Evolutionary conservation across 1,284 basidiomycete genomes (phyloP), one percentile per base, ranked within the genome.

Genomic region (Lignosus rhinocerotis): DNA sequence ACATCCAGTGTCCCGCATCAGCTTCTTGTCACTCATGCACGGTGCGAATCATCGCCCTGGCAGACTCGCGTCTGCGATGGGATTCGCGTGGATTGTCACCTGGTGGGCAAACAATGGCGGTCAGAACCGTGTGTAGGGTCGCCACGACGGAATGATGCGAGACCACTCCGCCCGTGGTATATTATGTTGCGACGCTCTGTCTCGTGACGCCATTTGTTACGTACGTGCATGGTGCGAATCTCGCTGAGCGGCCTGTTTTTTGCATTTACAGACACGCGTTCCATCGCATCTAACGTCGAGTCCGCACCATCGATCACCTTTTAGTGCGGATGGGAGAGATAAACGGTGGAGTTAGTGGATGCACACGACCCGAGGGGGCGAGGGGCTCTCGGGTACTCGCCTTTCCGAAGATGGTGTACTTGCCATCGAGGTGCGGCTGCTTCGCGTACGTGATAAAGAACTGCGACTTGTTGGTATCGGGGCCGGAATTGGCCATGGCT

Each of bases 401-500:
- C 72, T 86, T 90, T 48, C 94, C 95, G 65, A 98, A 88, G 61
- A 98, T 96, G 6, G 93, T 94, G 77, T 97, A 96, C 74, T 97
- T 97, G 57, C 88, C 88, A 71, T 98, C 94, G 21, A 98, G 83
- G 70, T 96, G 94, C 1, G 91, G 76, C 69, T 97, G 94, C 70
- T 97, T 97, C 0, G 89, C 79, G 70, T 96, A 98, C 1, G 94
- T 90, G 70, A 98, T 87, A 76, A 97, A 96, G 77, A 97, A 96
- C 75, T 96, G 90, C 2, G 93, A 93, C 75, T 96, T 97, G 78
- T 97, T 98, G 19, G 91, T 88, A 73, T 96, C 92, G 21, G 90
- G 90, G 0, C 96, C 96, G 4, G 91, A 89, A 73, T 98, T 98
- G 52, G 95, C 96, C 94, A 98, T 97, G 25, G 95, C 95, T n/a